phyloP scores from a whole-genome alignment of 1,284 basidiomycete species.

The Fomitopsis palustris region DNA sequence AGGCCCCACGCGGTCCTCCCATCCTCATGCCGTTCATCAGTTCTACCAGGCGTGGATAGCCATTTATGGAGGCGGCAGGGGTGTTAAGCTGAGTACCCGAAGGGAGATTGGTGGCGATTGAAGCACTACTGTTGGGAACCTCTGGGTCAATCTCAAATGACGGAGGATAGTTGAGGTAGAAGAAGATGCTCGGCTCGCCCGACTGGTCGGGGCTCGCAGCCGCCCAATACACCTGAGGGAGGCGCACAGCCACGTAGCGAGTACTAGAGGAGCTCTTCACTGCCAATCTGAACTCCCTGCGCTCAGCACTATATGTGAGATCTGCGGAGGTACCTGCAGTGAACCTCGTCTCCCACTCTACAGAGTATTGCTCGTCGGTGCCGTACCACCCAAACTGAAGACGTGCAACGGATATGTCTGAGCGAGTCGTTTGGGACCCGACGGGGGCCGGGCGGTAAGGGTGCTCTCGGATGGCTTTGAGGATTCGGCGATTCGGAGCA shows the following conservation, averaged over 20 bases:
- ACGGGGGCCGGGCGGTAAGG: constrained; percentile 46
- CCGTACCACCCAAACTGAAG: constrained; percentile 55
- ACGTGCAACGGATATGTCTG: constrained; percentile 29
- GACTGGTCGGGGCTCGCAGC: constrained; percentile 29
- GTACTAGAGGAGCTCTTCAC: constrained; percentile 19
- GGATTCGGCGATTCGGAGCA: constrained; percentile 29
- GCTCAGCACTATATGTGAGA: constrained; percentile 41
- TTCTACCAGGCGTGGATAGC: too few species aligned
- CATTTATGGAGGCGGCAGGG: too few species aligned
- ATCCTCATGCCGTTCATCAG: too few species aligned
- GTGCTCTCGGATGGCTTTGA: constrained; percentile 38
- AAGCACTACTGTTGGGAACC: too few species aligned
- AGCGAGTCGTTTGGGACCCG: constrained; percentile 25
- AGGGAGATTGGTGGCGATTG: too few species aligned
- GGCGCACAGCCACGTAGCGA: constrained; percentile 41
- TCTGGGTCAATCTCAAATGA: constrained; percentile 34
- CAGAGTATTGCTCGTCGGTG: constrained; percentile 49
- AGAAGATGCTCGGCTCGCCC: constrained; percentile 34
- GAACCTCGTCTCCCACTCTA: constrained; percentile 47
- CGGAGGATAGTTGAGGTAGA: constrained; percentile 41
- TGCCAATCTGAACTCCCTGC: constrained; percentile 42
- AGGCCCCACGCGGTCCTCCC: too few species aligned
- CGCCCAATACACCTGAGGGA: constrained; percentile 38
- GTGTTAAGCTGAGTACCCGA: too few species aligned
- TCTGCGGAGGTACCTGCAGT: constrained; percentile 10